Evolutionary conservation across 179 eudicot species (phyloP).

Genomic region (Heliamphora pulchella): DNA sequence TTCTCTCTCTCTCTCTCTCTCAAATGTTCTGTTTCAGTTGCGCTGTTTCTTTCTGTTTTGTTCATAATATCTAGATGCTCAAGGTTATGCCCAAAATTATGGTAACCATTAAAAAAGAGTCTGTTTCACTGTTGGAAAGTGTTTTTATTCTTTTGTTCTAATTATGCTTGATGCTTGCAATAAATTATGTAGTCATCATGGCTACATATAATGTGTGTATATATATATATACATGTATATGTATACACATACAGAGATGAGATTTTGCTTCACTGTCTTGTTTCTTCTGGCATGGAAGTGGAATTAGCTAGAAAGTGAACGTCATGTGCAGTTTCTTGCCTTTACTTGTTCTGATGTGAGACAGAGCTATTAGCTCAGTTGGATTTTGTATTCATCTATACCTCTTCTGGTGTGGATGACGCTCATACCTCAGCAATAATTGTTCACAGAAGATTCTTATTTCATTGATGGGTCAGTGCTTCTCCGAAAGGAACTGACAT

Average conservation of each 20-base stretch:
- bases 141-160: neutral
- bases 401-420: neutral
- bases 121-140: neutral
- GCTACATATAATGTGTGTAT: neutral
- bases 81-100: conserved; percentile 3
- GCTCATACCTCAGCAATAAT: neutral
- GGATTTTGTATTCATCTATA: neutral
- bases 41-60: conserved; percentile 3
- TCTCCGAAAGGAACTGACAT: neutral
- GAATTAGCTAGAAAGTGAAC: too few species aligned
- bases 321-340: too few species aligned
- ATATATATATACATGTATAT: too few species aligned
- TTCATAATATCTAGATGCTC: neutral
- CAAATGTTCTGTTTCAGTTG: neutral
- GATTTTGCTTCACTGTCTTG: neutral
- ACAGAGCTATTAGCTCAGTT: neutral
- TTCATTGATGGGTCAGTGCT: neutral
- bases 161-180: neutral
- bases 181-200: neutral
- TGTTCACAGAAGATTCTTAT: neutral
- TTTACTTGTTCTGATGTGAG: neutral
- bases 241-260: neutral
- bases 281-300: too few species aligned
- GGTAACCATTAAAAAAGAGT: neutral
- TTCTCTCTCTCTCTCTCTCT: neutral